Evolutionary conservation across 2,329 filamentous ascomycete genomes (phyloP).

Genomic region (Exophiala phaeomuriformis): DNA sequence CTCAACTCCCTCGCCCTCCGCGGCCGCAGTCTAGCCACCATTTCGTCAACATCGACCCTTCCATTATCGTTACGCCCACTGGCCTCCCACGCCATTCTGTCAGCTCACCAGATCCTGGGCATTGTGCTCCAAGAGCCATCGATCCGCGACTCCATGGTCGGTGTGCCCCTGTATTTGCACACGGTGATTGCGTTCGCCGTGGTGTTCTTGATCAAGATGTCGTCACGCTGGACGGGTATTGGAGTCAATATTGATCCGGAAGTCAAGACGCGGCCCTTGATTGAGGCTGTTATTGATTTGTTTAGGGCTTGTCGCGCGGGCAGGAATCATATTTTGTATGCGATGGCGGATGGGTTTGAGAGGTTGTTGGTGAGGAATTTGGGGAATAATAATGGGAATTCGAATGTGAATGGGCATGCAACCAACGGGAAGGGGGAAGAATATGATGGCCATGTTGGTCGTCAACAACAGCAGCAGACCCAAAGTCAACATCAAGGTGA

Average conservation of each 20-base stretch:
- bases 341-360: constrained; percentile 27
- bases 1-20: constrained; percentile 41
- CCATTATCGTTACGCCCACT: constrained; percentile 21
- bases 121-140: constrained; percentile 43
- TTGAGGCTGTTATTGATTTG: constrained; percentile 23
- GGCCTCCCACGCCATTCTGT: constrained; percentile 43
- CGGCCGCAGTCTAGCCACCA: constrained; percentile 39
- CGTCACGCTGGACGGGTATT: constrained; percentile 23
- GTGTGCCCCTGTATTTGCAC: constrained; percentile 40
- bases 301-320: constrained; percentile 21
- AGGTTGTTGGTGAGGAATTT: constrained; percentile 21
- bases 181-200: constrained; percentile 43
- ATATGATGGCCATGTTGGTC: too few relatives aligned
- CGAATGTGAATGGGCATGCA: constrained; percentile 1
- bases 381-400: constrained; percentile 1
- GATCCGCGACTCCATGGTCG: constrained; percentile 44
- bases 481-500: too few relatives aligned
- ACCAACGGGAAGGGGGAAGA: not conserved
- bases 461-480: too few relatives aligned
- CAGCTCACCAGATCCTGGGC: constrained; percentile 42
- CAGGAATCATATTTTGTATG: constrained; percentile 25
- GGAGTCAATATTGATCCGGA: constrained; percentile 26
- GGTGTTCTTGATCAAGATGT: constrained; percentile 40
- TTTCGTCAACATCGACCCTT: constrained; percentile 31
- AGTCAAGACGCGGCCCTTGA: constrained; percentile 23